These are phyloP conservation scores for Talaromyces sp. DNA, from an alignment of 2,329 filamentous ascomycete genomes.

Conservation along the genomic window DNA sequence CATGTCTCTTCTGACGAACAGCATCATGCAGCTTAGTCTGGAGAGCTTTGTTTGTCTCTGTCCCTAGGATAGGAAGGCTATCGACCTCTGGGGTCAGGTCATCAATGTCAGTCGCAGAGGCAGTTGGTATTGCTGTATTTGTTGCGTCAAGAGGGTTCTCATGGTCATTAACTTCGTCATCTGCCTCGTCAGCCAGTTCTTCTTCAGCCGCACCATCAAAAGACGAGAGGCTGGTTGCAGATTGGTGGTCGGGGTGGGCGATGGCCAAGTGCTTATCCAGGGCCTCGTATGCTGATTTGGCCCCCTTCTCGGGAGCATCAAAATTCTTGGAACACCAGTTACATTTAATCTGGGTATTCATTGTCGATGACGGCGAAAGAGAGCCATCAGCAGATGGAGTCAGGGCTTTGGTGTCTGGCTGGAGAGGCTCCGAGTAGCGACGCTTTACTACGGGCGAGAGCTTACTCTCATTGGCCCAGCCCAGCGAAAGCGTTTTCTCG, in stretches of 20 bases:
- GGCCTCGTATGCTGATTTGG: conserved; percentile 20
- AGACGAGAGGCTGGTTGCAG: conserved; percentile 19
- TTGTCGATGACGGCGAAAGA: conserved; percentile 26
- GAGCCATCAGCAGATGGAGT: conserved; percentile 31
- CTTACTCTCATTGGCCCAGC: conserved; percentile 28
- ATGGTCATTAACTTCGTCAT: conserved; percentile 14
- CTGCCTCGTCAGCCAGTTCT: conserved; percentile 2
- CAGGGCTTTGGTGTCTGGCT: conserved; percentile 7
- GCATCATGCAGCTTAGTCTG: conserved; percentile 17
- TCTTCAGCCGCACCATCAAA: conserved; percentile 21
- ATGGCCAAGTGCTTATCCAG: conserved; percentile 29
- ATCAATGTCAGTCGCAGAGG: conserved; percentile 10
- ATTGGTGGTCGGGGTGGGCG: conserved; percentile 26
- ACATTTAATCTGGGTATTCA: conserved; percentile 24
- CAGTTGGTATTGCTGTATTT: conserved; percentile 7
- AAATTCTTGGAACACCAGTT: conserved; percentile 32
- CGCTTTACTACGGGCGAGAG: conserved; percentile 29
- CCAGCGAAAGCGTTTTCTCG: conserved; percentile 31
- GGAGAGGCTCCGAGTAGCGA: conserved; percentile 35
- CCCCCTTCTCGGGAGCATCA: conserved; percentile 20
- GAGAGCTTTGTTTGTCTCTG: conserved; percentile 10
- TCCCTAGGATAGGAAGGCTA: conserved; percentile 1
- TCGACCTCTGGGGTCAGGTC: conserved; percentile 16
- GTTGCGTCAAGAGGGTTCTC: conserved; percentile 8
- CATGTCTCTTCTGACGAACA: conserved; percentile 17